Evolutionary conservation across 208 protist genomes (phyloP), one percentile per base, ranked within the genome.

Genomic region (Crithidia expoeki): DNA sequence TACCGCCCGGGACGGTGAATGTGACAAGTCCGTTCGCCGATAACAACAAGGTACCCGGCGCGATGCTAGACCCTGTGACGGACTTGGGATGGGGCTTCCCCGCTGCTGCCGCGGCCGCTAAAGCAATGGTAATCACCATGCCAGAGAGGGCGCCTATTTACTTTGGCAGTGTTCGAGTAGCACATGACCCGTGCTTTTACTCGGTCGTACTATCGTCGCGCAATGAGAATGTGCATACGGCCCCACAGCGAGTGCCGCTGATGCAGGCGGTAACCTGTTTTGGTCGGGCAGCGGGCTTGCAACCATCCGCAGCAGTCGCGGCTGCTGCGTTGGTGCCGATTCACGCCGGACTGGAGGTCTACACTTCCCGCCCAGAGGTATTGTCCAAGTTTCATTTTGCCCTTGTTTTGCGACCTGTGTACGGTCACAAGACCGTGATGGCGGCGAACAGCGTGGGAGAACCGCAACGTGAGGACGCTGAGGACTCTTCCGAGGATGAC

Each of bases 1-100:
- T 85, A 27, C 86, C 86, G 25, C 83, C 88, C 1, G 88, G 86
- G 7, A 82, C 70, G 19, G 83, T 94, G 28, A 96, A 96, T 71
- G 65, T 79, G 25, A 94, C 86, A 1, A 82, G 81, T 44, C 91
- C 91, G 0, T 92, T 80, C 66, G 83, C 76, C 21, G 72, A 92
- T 40, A 75, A 63, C n/a, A 42, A 30, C 14, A 81, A 79, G 27
- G 25, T 88, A 12, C 70, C 79, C 14, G 74, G 76, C 28, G 79
- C 83, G 14, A 61, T 61, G 32, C 27, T 92, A 4, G 74, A 91
- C 58, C 64, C 76, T 11, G 55, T 67, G 21, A n/a, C 40, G 36
- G 80, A 90, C 21, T 72, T 93, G 27, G 78, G 79, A 3, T 93
- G 85, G 86, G 69, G 42, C 23, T 17, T 25, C 2, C 4, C 52